Conservation (phyloP, 805 yeast genomes). For the Metschnikowia kofuensis region DNA sequence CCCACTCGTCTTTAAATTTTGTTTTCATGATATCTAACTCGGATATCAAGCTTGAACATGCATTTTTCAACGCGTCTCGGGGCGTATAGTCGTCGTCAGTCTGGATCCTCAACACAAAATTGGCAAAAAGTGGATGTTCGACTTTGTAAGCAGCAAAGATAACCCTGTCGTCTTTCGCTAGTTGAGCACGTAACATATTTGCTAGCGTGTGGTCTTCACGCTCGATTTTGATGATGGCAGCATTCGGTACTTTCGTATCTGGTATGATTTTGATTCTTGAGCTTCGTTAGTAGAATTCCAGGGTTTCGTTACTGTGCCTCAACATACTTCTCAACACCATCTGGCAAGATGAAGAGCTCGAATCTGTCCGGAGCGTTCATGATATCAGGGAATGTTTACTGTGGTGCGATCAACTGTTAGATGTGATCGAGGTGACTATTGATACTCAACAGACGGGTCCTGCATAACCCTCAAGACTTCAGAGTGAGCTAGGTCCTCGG, state of each 20-base stretch:
- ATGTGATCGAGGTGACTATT: background rate
- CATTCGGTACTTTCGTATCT: slow-evolving; percentile 92
- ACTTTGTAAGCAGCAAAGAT: slow-evolving; percentile 95
- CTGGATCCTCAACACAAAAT: slow-evolving; percentile 89
- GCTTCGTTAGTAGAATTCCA: slow-evolving; percentile 16
- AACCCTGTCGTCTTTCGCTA: slow-evolving; percentile 83
- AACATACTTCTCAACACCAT: slow-evolving; percentile 87
- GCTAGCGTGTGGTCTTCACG: slow-evolving; percentile 98
- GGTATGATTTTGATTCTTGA: slow-evolving; percentile 77
- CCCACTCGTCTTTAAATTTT: slow-evolving; percentile 90
- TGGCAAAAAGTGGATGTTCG: slow-evolving; percentile 96
- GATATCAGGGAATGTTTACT: background rate
- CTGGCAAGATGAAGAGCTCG: slow-evolving; percentile 94
- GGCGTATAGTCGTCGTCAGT: slow-evolving; percentile 96
- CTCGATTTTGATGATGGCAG: slow-evolving; percentile 88
- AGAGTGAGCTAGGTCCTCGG: background rate
- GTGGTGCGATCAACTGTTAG: too few species aligned
- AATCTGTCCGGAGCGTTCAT: slow-evolving; percentile 99
- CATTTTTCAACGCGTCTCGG: slow-evolving; percentile 82
- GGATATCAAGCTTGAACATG: slow-evolving; percentile 78
- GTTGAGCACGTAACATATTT: slow-evolving; percentile 80
- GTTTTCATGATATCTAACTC: slow-evolving; percentile 72
- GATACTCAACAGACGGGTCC: background rate
- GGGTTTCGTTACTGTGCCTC: too few species aligned
- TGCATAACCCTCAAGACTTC: background rate